These are phyloP conservation scores for Quercus variabilis DNA, from an alignment of 306 rosid genomes.

Conservation along the genomic window DNA sequence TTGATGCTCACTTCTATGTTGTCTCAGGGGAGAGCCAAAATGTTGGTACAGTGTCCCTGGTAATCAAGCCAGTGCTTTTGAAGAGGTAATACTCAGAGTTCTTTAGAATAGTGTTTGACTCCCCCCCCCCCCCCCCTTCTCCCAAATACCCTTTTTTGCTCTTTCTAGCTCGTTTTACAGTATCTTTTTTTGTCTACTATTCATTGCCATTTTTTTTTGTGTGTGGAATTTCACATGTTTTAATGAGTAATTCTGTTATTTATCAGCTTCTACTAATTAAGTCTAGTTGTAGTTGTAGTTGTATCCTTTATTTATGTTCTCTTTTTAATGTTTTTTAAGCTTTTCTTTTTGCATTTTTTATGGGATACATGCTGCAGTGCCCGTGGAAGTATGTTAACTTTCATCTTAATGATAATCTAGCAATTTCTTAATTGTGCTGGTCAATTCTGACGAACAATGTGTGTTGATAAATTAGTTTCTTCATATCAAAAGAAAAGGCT, in stretches of 20 bases:
- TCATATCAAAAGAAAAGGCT: neutral
- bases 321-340: neutral
- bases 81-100: slow-evolving; percentile 53
- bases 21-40: slow-evolving; percentile 95
- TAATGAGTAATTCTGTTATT: neutral
- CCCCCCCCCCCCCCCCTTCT: neutral
- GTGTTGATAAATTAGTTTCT: neutral
- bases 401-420: neutral
- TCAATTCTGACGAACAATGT: neutral
- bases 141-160: neutral
- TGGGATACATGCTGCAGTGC: neutral
- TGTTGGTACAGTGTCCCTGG: slow-evolving; percentile 99
- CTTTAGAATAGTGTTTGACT: neutral
- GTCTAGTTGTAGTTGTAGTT: neutral
- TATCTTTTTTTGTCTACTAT: neutral
- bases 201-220: neutral
- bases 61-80: slow-evolving; percentile 77
- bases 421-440: neutral
- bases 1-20: slow-evolving; percentile 30
- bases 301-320: neutral
- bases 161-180: neutral
- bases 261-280: neutral
- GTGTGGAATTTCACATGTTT: neutral
- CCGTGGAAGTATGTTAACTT: neutral
- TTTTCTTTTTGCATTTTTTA: neutral